Percentiles rank a stretch among this genome's conserved stretches.
phyloP scores from a whole-genome alignment of 805 yeast species.

The Sugiyamaella mastotermitis region DNA sequence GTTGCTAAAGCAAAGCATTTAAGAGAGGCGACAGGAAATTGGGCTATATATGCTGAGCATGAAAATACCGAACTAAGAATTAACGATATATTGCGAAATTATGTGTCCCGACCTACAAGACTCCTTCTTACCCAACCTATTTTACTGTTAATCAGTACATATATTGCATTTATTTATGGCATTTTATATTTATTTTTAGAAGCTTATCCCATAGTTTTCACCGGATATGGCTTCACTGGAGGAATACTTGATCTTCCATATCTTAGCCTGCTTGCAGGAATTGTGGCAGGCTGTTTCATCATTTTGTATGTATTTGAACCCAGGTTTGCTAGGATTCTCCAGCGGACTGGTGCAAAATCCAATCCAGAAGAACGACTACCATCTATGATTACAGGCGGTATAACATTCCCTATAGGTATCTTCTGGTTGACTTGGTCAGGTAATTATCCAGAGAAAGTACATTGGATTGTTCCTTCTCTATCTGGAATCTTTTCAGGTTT shows the following conservation, averaged over 20 bases:
- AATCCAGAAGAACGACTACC: slow-evolving; percentile 75
- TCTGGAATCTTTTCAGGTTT: slow-evolving; percentile 60
- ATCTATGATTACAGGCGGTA: slow-evolving; percentile 65
- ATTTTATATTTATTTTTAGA: slow-evolving; percentile 64
- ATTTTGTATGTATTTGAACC: slow-evolving; percentile 49
- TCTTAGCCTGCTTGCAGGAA: slow-evolving; percentile 65
- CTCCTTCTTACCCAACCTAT: slow-evolving; percentile 70
- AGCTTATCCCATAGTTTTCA: slow-evolving; percentile 69
- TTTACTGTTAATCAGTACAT: slow-evolving; percentile 54
- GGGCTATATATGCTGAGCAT: slow-evolving; percentile 75
- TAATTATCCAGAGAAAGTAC: slow-evolving; percentile 58
- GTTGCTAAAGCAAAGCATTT: slow-evolving; percentile 56
- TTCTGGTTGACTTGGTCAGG: slow-evolving; percentile 90
- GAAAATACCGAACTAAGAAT: slow-evolving; percentile 53
- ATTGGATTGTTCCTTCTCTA: slow-evolving; percentile 72
- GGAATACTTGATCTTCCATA: slow-evolving; percentile 76
- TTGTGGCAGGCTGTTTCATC: slow-evolving; percentile 51
- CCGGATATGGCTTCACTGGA: slow-evolving; percentile 49
- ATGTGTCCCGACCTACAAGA: slow-evolving; percentile 56
- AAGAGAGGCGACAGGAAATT: slow-evolving; percentile 66
- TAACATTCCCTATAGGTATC: slow-evolving; percentile 69
- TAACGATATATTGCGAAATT: slow-evolving; percentile 53
- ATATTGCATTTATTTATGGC: slow-evolving; percentile 75
- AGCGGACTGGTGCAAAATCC: slow-evolving; percentile 46
- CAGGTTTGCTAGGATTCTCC: slow-evolving; percentile 42